A percentile compares a stretch with the other conserved stretches of the same genome.
Conservation (phyloP, 208 protist species). For the Wallacemonas sp. region DNA sequence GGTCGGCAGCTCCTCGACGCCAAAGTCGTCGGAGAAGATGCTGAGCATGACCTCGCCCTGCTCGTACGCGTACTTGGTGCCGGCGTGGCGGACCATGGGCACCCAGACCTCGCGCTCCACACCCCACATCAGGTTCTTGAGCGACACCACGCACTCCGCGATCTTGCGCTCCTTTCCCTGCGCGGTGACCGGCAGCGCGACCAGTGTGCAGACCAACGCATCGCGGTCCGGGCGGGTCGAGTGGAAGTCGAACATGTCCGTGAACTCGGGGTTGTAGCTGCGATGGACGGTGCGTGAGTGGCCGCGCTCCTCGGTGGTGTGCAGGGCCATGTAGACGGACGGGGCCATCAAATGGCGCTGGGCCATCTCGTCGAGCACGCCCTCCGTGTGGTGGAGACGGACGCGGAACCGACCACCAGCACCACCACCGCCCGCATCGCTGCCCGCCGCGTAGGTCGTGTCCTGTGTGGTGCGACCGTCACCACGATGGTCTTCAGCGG, state of each 20-base stretch:
- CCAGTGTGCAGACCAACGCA: slow-evolving; percentile 67
- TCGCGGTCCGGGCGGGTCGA: slow-evolving; percentile 53
- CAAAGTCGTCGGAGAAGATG: slow-evolving; percentile 75
- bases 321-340: slow-evolving; percentile 55
- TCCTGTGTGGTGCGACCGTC: background rate
- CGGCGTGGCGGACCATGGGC: slow-evolving; percentile 67
- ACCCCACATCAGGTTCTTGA: slow-evolving; percentile 56
- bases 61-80: slow-evolving; percentile 71
- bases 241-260: slow-evolving; percentile 80
- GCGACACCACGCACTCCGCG: slow-evolving; percentile 70
- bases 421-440: background rate
- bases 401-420: slow-evolving; percentile 44
- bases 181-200: slow-evolving; percentile 27
- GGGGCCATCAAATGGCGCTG: slow-evolving; percentile 25
- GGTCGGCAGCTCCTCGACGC: slow-evolving; percentile 40
- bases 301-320: slow-evolving; percentile 61
- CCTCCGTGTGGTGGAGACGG: slow-evolving; percentile 48
- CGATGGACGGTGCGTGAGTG: slow-evolving; percentile 48
- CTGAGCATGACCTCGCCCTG: slow-evolving; percentile 64
- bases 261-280: slow-evolving; percentile 62
- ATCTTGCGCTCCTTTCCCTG: slow-evolving; percentile 49
- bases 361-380: slow-evolving; percentile 43
- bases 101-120: slow-evolving; percentile 67
- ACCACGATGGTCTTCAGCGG: background rate
- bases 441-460: background rate